Evolutionary conservation across 2,329 filamentous ascomycete species (phyloP).

Genomic region (Ophiocordyceps australis): DNA sequence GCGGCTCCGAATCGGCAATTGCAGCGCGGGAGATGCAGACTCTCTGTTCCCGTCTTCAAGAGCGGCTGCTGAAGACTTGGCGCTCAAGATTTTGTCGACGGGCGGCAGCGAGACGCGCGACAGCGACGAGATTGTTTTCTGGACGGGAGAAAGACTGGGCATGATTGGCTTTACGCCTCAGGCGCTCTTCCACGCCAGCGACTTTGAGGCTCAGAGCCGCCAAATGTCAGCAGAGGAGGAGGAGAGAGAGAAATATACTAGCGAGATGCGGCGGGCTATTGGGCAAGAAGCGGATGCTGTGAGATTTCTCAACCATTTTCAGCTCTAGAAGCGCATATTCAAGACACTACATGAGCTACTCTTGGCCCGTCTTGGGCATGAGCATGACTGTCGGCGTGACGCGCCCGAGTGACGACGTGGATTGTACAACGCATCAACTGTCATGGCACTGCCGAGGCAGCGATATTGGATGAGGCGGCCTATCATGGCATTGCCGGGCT

Average conservation of each 20-base stretch:
- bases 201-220: constrained; percentile 28
- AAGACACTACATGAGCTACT: too few relatives aligned
- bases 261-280: constrained; percentile 56
- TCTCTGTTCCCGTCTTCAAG: constrained; percentile 31
- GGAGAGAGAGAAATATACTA: constrained; percentile 43
- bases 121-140: constrained; percentile 58
- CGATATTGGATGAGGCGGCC: too few relatives aligned
- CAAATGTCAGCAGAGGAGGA: constrained; percentile 22
- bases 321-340: too few relatives aligned
- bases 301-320: constrained; percentile 52
- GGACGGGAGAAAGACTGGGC: constrained; percentile 76
- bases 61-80: constrained; percentile 50
- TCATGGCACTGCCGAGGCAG: too few relatives aligned
- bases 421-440: too few relatives aligned
- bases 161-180: constrained; percentile 44
- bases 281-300: constrained; percentile 66
- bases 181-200: constrained; percentile 27
- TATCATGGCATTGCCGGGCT: too few relatives aligned
- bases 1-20: constrained; percentile 34
- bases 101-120: constrained; percentile 14
- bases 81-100: constrained; percentile 59
- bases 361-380: constrained; percentile 31
- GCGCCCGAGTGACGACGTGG: too few relatives aligned
- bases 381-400: too few relatives aligned
- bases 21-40: constrained; percentile 21